Conservation (phyloP, 352 stramenopile species). For the Chrysophaeum taylorii region DNA sequence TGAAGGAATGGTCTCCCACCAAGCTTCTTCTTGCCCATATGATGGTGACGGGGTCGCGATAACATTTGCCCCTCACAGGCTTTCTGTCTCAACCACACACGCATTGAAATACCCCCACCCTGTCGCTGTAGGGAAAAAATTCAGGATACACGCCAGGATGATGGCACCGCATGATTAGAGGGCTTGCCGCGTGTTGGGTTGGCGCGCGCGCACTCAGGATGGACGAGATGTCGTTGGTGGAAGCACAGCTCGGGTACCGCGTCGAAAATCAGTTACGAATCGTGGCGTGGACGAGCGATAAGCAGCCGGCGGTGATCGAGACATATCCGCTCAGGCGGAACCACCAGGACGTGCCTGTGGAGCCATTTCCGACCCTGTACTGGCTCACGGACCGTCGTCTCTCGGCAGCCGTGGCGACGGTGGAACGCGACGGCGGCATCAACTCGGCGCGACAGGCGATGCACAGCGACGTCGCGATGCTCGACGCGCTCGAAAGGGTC, state of each 20-base stretch:
- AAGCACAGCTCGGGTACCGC: conserved; percentile 2
- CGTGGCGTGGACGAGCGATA: background rate
- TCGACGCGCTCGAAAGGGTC: conserved; percentile 38
- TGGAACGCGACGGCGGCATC: conserved; percentile 48
- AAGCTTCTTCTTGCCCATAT: too few species aligned
- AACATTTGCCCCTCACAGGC: too few species aligned
- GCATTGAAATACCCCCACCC: too few species aligned
- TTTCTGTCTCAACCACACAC: too few species aligned
- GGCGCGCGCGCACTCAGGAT: too few species aligned
- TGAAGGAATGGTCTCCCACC: too few species aligned
- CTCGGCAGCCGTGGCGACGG: conserved; percentile 43
- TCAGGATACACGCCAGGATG: too few species aligned
- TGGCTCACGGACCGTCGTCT: conserved; percentile 45
- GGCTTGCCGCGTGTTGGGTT: too few species aligned
- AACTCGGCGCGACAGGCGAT: conserved; percentile 40
- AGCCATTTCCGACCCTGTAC: conserved; percentile 57
- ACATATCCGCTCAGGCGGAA: background rate
- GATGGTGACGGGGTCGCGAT: too few species aligned
- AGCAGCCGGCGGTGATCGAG: background rate
- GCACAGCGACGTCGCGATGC: conserved; percentile 30
- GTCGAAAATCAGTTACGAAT: background rate
- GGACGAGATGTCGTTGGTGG: too few species aligned
- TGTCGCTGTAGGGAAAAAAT: too few species aligned
- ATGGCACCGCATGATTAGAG: too few species aligned
- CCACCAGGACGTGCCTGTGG: conserved; percentile 24